Evolutionary conservation across 306 rosid species (phyloP).

Genomic region (Rosa multiflora): DNA sequence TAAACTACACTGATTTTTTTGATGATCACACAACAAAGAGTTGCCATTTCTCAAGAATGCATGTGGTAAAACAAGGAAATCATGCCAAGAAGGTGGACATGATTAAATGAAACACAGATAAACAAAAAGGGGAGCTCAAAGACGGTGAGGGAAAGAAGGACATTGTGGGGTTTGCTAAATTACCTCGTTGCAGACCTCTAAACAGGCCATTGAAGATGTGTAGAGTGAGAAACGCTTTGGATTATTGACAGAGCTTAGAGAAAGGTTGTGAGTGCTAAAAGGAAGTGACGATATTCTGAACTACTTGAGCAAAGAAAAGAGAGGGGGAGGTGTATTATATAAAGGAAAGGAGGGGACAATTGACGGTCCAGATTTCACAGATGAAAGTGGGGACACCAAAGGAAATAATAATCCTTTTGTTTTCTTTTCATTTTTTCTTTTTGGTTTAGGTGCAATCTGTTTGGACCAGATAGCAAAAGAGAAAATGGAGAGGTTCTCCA

Average conservation of each 20-base stretch:
- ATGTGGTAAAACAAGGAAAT: background rate
- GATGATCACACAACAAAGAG: background rate
- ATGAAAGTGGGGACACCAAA: slow-evolving; percentile 45
- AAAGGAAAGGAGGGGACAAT: slow-evolving; percentile 40
- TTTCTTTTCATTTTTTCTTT: background rate
- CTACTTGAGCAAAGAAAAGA: slow-evolving; percentile 32
- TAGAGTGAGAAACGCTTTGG: background rate
- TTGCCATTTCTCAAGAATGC: slow-evolving; percentile 6
- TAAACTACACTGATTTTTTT: background rate
- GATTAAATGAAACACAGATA: background rate
- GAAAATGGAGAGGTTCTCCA: background rate
- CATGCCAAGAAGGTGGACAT: slow-evolving; percentile 2
- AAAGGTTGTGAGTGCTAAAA: slow-evolving; percentile 27
- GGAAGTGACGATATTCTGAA: slow-evolving; percentile 19
- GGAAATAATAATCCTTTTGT: slow-evolving; percentile 41
- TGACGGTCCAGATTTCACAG: slow-evolving; percentile 58
- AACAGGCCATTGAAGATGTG: slow-evolving; percentile 53
- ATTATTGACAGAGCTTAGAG: slow-evolving; percentile 1
- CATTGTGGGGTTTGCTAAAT: slow-evolving; percentile 2
- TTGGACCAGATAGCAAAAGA: slow-evolving; percentile 12
- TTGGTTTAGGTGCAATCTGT: slow-evolving; percentile 30
- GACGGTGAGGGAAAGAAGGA: slow-evolving; percentile 2
- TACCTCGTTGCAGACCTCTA: slow-evolving; percentile 52
- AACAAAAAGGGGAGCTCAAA: background rate
- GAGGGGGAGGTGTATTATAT: slow-evolving; percentile 47